These are phyloP conservation scores for Nymphaea colorata DNA, from an alignment of 164 flowering plant species.

Conservation along the genomic window DNA sequence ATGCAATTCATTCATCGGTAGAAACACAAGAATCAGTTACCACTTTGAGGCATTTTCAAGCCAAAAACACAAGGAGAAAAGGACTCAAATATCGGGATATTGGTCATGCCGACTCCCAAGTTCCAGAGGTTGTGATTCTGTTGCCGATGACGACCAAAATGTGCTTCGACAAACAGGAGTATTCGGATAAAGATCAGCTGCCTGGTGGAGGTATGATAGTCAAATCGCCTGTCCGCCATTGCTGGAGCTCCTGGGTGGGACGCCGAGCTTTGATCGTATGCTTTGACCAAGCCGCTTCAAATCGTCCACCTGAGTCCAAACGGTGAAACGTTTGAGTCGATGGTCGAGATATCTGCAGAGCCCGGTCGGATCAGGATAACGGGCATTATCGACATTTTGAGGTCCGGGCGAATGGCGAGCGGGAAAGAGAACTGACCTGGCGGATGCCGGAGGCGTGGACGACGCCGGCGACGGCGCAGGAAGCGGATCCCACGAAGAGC, in stretches of 20 bases:
- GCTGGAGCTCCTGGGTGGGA: slow-evolving; percentile 18
- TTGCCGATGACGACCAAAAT: too few species aligned
- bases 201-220: neutral
- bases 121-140: too few species aligned
- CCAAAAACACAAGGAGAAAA: too few species aligned
- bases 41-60: too few species aligned
- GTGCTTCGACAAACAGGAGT: too few species aligned
- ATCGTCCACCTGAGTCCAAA: slow-evolving; percentile 36
- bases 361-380: neutral
- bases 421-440: slow-evolving; percentile 18
- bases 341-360: too few species aligned
- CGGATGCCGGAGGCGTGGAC: slow-evolving; percentile 47
- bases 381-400: slow-evolving; percentile 2
- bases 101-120: too few species aligned
- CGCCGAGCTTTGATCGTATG: slow-evolving; percentile 33
- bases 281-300: slow-evolving; percentile 36
- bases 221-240: neutral
- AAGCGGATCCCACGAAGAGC: slow-evolving; percentile 64
- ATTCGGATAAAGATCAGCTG: too few species aligned
- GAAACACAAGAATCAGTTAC: too few species aligned
- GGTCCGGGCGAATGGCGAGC: neutral
- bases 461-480: slow-evolving; percentile 34
- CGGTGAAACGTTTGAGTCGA: neutral
- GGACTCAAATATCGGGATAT: too few species aligned
- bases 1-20: too few species aligned